A percentile compares a stretch with the other conserved stretches of the same genome.
Evolutionary conservation across 768 basidiomycete genomes (phyloP).

Genomic region (Pleurotus platypus): DNA sequence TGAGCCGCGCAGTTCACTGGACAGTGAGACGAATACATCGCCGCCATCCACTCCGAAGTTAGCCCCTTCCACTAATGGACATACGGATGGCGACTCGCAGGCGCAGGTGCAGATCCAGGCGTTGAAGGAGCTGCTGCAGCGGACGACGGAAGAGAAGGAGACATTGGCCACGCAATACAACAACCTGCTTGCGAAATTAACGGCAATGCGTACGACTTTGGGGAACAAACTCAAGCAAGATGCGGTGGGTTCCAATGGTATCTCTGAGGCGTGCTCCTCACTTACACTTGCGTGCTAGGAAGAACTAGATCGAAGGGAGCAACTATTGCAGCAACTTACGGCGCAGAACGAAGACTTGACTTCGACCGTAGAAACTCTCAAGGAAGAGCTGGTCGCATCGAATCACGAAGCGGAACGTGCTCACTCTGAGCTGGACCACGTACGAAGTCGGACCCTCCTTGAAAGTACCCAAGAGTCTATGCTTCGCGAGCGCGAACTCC

Average conservation of each 20-base stretch:
- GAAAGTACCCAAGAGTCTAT: slow-evolving; percentile 68
- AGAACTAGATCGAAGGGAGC: slow-evolving; percentile 93
- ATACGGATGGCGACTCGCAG: slow-evolving; percentile 23
- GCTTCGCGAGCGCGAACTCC: slow-evolving; percentile 73
- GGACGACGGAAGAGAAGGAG: slow-evolving; percentile 83
- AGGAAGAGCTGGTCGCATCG: slow-evolving; percentile 72
- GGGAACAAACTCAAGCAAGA: slow-evolving; percentile 95
- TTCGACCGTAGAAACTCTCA: slow-evolving; percentile 72
- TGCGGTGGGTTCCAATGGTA: slow-evolving; percentile 56
- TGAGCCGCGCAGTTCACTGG: slow-evolving; percentile 3
- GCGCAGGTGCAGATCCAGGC: slow-evolving; percentile 26
- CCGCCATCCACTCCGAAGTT: background rate
- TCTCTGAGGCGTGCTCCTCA: slow-evolving; percentile 13
- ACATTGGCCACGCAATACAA: slow-evolving; percentile 82
- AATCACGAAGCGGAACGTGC: slow-evolving; percentile 73
- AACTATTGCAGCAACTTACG: slow-evolving; percentile 73
- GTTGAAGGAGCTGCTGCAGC: slow-evolving; percentile 73
- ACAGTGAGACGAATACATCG: background rate
- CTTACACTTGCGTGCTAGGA: slow-evolving; percentile 54
- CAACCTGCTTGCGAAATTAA: slow-evolving; percentile 82
- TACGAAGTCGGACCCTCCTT: slow-evolving; percentile 62
- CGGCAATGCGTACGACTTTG: slow-evolving; percentile 88
- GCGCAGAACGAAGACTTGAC: slow-evolving; percentile 74
- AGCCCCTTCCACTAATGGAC: slow-evolving; percentile 4
- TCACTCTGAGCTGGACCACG: slow-evolving; percentile 62